phyloP scores from a whole-genome alignment of 148 eudicot genomes.

The Vaccinium myrtillus region DNA sequence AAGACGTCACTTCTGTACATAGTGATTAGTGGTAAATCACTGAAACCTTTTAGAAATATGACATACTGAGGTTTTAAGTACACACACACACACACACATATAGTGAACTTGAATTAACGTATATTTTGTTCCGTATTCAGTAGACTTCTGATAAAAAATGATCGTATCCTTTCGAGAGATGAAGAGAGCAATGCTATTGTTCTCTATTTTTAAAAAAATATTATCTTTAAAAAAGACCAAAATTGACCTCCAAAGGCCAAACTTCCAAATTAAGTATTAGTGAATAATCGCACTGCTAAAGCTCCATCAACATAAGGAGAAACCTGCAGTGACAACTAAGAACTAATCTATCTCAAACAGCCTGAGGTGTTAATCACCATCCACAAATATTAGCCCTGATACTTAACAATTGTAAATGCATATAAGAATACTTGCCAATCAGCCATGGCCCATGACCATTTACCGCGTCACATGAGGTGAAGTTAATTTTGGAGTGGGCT shows the following conservation, averaged over 20 bases:
- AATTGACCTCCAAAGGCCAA: not conserved
- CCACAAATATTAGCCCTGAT: not conserved
- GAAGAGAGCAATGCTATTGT: not conserved
- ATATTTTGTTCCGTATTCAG: not conserved
- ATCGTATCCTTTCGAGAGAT: not conserved
- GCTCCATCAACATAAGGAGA: conserved; percentile 6
- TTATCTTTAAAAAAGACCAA: not conserved
- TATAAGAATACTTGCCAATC: not conserved
- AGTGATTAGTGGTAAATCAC: not conserved
- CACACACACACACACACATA: not conserved
- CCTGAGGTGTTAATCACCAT: not conserved
- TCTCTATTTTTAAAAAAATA: not conserved
- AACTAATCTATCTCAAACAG: not conserved
- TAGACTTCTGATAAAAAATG: not conserved
- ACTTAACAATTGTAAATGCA: conserved; percentile 2
- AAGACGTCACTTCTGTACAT: not conserved
- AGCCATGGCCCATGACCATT: not conserved
- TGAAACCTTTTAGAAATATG: not conserved
- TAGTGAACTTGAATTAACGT: not conserved
- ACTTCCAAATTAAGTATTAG: not conserved
- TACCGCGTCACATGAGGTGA: not conserved
- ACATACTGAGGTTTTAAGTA: not conserved
- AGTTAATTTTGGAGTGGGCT: not conserved
- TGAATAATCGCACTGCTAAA: not conserved
- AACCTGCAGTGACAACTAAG: not conserved